Evolutionary conservation across 148 eudicot genomes (phyloP).

Genomic region (Silene uniflora): DNA sequence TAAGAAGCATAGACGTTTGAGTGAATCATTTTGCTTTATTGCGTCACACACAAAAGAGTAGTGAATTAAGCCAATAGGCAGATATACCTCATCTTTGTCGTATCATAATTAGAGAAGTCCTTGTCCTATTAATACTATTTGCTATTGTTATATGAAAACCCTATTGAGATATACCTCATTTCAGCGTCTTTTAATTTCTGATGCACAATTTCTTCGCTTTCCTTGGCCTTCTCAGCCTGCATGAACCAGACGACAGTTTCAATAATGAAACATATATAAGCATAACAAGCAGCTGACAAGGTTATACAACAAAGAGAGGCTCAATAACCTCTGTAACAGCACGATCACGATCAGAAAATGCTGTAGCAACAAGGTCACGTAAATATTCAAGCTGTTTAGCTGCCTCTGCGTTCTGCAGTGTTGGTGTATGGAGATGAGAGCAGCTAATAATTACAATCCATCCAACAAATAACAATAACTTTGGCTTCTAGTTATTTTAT

Average conservation of each 20-base stretch:
- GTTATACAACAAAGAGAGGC: conserved; percentile 4
- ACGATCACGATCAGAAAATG: conserved; percentile 90
- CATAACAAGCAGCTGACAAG: neutral
- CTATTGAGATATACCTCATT: conserved; percentile 43
- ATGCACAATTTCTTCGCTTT: conserved; percentile 62
- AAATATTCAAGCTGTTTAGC: conserved; percentile 81
- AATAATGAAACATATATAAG: conserved; percentile 8
- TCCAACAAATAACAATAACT: neutral
- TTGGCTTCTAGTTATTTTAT: neutral
- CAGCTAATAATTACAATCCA: neutral
- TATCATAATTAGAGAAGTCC: neutral
- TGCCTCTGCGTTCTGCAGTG: conserved; percentile 68
- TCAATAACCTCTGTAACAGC: conserved; percentile 72
- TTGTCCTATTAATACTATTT: neutral
- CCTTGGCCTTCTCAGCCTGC: conserved; percentile 92
- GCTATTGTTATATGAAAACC: neutral
- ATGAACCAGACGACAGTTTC: conserved; percentile 21
- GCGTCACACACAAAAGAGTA: too few relatives aligned
- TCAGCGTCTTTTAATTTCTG: conserved; percentile 45
- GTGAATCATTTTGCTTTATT: too few relatives aligned
- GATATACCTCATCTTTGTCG: too few relatives aligned
- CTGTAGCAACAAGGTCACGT: conserved; percentile 67
- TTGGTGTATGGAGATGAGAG: conserved; percentile 11
- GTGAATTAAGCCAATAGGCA: too few relatives aligned
- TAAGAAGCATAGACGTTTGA: too few relatives aligned